Conservation (phyloP, 345 rosid species). For the Cardamine occulta region DNA sequence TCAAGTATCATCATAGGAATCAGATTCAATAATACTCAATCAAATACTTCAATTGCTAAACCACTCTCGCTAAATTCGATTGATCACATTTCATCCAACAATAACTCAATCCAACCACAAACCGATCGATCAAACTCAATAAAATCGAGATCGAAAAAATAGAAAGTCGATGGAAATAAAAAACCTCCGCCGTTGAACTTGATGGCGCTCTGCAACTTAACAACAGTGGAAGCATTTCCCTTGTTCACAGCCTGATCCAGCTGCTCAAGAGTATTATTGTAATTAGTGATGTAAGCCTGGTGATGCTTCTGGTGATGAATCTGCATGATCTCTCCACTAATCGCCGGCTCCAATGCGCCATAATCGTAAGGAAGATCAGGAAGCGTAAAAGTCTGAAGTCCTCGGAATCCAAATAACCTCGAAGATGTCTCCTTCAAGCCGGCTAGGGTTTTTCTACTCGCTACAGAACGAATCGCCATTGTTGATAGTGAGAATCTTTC, state of each 20-base stretch:
- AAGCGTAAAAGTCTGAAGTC: conserved; percentile 65
- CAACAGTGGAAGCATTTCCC: conserved; percentile 70
- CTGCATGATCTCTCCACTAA: conserved; percentile 94
- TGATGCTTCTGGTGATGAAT: conserved; percentile 98
- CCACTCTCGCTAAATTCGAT: background rate
- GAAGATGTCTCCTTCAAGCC: conserved; percentile 40
- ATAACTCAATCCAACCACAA: background rate
- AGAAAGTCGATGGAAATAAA: background rate
- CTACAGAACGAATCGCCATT: conserved; percentile 73
- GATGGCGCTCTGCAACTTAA: conserved; percentile 82
- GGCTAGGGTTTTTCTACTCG: conserved; percentile 50
- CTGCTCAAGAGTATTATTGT: conserved; percentile 83
- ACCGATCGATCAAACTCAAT: background rate
- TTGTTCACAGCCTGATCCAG: conserved; percentile 67
- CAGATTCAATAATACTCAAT: background rate
- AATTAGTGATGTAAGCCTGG: conserved; percentile 85
- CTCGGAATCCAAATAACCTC: conserved; percentile 10
- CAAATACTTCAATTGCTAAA: background rate
- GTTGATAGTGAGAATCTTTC: conserved; percentile 2
- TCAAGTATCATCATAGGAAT: background rate
- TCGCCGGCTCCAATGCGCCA: conserved; percentile 85
- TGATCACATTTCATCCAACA: background rate
- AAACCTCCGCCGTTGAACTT: conserved; percentile 96
- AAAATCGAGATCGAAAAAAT: background rate
- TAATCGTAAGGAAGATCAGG: conserved; percentile 95